Base-by-base conservation (phyloP, 352 stramenopile genomes). In the Pythium sukuiense region DNA sequence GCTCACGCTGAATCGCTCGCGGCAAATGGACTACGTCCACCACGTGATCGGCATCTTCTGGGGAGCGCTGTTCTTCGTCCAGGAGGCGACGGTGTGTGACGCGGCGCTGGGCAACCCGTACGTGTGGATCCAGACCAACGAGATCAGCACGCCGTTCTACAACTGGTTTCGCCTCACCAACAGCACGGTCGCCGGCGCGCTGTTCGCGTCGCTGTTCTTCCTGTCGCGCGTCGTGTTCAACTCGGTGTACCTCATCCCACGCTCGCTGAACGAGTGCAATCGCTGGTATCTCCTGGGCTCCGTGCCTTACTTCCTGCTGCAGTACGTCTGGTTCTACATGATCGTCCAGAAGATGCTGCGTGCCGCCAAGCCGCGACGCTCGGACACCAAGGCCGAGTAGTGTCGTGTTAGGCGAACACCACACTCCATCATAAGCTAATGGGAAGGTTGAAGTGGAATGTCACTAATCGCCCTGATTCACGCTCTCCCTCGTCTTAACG, bases 41-140 rank as follows among this genome's bases (percentile, higher is more conserved):
- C 84, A 92, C 70, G 46, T 88, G 9, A 74, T 92, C 37, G 76
- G 82, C 8, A 59, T 92, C 24, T 83, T 85, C 62, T 90, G 80
- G 80, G 84, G 84, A 16, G 63, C 75, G 8, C 57, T 81, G 57
- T 83, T 89, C 26, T 91, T 81, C 55, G 55, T 76, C n/a, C 82
- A 86, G 6, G 84, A 90, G 43, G 66, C 71, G n/a, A 76, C 65
- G 3, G 70, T 90, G 59, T 92, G 84, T 35, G 69, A 73, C 18
- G 45, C 69, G 13, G 66, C 66, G 14, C 75, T 90, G 29, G 79
- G 82, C 16, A 92, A 91, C 65, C 59, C 82, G 30, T 92, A 92
- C 76, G 81, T 91, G 58, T 92, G 82, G 82, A 90, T 92, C 69
- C 84, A 92, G 61, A 92, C 84, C 32, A 92, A 92, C 60, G 84